phyloP scores from a whole-genome alignment of 768 basidiomycete species.

The Solioccasus polychromus region DNA sequence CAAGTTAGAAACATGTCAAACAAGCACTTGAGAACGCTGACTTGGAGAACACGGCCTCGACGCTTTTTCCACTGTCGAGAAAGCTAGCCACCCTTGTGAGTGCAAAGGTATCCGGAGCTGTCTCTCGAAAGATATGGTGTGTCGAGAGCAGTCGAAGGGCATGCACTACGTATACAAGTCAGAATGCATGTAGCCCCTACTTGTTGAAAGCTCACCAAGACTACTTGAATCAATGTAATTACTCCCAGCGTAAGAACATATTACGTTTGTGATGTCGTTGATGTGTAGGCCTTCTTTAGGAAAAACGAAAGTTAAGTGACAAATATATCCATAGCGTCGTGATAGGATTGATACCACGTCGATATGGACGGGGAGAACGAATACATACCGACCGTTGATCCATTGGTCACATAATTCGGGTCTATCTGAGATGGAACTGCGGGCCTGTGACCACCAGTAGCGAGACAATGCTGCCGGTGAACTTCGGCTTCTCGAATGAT shows the following conservation, averaged over 20 bases:
- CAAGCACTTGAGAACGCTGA: constrained; percentile 22
- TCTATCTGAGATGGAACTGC: background rate
- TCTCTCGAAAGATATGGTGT: constrained; percentile 71
- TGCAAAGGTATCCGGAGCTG: constrained; percentile 68
- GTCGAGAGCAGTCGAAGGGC: constrained; percentile 74
- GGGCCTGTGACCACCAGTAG: constrained; percentile 26
- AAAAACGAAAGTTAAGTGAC: background rate
- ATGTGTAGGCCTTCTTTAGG: constrained; percentile 19
- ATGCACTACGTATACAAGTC: constrained; percentile 47
- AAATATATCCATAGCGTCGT: no score
- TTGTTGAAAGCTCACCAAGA: constrained; percentile 10
- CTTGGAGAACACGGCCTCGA: constrained; percentile 48
- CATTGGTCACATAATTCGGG: background rate
- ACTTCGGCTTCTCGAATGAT: constrained; percentile 65
- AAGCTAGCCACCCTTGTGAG: constrained; percentile 67
- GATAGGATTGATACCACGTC: background rate
- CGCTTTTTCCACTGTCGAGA: constrained; percentile 63
- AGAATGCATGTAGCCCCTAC: background rate
- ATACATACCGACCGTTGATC: constrained; percentile 5
- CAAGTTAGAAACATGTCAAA: constrained; percentile 2
- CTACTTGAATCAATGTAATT: constrained; percentile 18
- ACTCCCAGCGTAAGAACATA: constrained; percentile 15
- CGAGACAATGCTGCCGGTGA: constrained; percentile 39
- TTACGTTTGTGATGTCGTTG: constrained; percentile 20
- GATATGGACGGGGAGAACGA: background rate